These are phyloP conservation scores for Chlorella vulgaris DNA, from an alignment of 139 green algal genomes.

Conservation along the genomic window DNA sequence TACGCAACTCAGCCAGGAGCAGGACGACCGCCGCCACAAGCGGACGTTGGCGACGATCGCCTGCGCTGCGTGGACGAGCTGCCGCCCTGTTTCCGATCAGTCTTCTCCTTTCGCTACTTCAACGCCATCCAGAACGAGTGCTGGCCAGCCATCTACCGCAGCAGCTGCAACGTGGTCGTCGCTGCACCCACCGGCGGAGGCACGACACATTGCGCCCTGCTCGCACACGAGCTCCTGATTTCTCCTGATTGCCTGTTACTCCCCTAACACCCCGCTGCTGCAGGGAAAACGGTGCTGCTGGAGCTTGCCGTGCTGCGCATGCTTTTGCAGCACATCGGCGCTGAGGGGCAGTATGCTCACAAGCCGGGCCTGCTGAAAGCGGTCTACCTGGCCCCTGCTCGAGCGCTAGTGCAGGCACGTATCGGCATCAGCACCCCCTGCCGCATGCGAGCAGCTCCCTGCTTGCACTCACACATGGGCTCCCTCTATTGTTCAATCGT, in stretches of 20 bases:
- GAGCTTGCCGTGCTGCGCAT: slow-evolving; percentile 89
- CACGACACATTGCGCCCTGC: not conserved
- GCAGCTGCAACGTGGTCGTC: slow-evolving; percentile 76
- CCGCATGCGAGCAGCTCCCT: not conserved
- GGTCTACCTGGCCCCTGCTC: slow-evolving; percentile 77
- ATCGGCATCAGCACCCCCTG: too few relatives aligned
- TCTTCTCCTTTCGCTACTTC: slow-evolving; percentile 83
- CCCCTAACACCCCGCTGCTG: not conserved
- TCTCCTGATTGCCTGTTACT: not conserved
- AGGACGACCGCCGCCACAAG: not conserved
- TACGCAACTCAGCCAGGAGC: not conserved
- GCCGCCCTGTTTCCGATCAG: slow-evolving; percentile 48
- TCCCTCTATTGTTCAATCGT: not conserved
- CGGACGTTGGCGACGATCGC: not conserved
- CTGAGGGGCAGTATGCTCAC: slow-evolving; percentile 20
- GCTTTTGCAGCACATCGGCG: slow-evolving; percentile 49
- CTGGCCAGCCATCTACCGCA: slow-evolving; percentile 68
- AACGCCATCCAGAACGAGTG: slow-evolving; percentile 92
- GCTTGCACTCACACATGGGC: not conserved
- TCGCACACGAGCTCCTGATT: not conserved
- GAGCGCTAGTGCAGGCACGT: slow-evolving; percentile 68
- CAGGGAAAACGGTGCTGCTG: slow-evolving; percentile 94
- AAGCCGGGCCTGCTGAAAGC: slow-evolving; percentile 46
- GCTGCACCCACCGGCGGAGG: slow-evolving; percentile 78
- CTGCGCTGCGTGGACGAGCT: slow-evolving; percentile 54